These are phyloP conservation scores for Mrakia frigida DNA, from an alignment of 768 basidiomycete species.

Conservation along the genomic window DNA sequence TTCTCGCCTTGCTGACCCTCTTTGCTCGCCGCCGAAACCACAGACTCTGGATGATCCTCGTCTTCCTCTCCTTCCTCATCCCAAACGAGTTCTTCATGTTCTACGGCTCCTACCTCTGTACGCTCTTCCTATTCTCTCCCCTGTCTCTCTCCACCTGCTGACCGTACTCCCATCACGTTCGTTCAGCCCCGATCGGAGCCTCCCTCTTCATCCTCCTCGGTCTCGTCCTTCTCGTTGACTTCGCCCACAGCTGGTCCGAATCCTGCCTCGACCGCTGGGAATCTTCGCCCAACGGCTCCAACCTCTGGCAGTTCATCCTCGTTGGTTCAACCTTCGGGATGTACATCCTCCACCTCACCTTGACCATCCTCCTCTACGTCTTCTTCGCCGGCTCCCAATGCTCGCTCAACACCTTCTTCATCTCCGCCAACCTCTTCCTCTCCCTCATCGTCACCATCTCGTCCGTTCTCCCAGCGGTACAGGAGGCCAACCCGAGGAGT, in stretches of 20 bases:
- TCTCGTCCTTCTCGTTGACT: conserved; percentile 93
- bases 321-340: conserved; percentile 85
- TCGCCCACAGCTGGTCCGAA: conserved; percentile 97
- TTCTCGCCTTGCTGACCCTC: neutral
- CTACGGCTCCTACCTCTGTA: conserved; percentile 77
- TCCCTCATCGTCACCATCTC: conserved; percentile 72
- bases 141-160: neutral
- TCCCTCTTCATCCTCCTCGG: conserved; percentile 94
- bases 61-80: conserved; percentile 82
- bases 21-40: neutral
- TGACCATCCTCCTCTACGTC: conserved; percentile 82
- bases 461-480: conserved; percentile 77
- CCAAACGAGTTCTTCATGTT: conserved; percentile 98
- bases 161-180: neutral
- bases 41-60: conserved; percentile 65
- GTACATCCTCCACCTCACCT: conserved; percentile 74
- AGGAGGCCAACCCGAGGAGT: conserved; percentile 87
- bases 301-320: conserved; percentile 92
- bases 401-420: conserved; percentile 92
- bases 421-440: conserved; percentile 83
- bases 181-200: conserved; percentile 69
- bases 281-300: conserved; percentile 67
- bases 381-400: conserved; percentile 87
- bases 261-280: conserved; percentile 96
- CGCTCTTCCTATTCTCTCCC: neutral